Evolutionary conservation across 345 rosid species (phyloP).

Genomic region (Geranium brycei): DNA sequence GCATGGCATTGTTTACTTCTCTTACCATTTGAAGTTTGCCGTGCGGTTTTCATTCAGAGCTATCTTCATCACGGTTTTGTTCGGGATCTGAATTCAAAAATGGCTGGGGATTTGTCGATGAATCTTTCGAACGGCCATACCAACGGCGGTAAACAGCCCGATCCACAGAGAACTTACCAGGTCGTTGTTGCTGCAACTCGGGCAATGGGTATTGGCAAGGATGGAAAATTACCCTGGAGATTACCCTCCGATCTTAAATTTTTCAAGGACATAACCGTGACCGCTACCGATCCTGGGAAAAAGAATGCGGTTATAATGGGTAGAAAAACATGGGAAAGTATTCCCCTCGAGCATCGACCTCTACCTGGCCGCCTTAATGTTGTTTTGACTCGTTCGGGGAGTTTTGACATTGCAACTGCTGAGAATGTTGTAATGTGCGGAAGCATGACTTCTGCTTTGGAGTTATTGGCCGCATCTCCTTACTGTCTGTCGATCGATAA

Average conservation of each 20-base stretch:
- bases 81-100: slow-evolving; percentile 15
- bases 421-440: slow-evolving; percentile 50
- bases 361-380: slow-evolving; percentile 68
- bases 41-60: slow-evolving; percentile 15
- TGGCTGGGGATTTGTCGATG: slow-evolving; percentile 31
- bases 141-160: slow-evolving; percentile 28
- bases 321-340: slow-evolving; percentile 69
- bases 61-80: slow-evolving; percentile 14
- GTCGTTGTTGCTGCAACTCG: slow-evolving; percentile 73
- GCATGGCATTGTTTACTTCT: not conserved
- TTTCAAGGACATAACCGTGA: slow-evolving; percentile 42
- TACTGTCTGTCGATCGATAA: slow-evolving; percentile 45
- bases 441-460: slow-evolving; percentile 50
- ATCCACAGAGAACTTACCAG: slow-evolving; percentile 44
- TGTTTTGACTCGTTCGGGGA: slow-evolving; percentile 43
- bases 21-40: slow-evolving; percentile 25
- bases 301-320: slow-evolving; percentile 75
- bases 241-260: slow-evolving; percentile 50
- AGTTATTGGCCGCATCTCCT: slow-evolving; percentile 35
- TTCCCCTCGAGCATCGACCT: slow-evolving; percentile 45
- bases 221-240: slow-evolving; percentile 61
- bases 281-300: slow-evolving; percentile 36
- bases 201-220: slow-evolving; percentile 69
- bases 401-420: slow-evolving; percentile 22
- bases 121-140: slow-evolving; percentile 35